Base-by-base conservation (phyloP, 1,284 basidiomycete genomes). In the Apiotrichum akiyoshidainum region DNA sequence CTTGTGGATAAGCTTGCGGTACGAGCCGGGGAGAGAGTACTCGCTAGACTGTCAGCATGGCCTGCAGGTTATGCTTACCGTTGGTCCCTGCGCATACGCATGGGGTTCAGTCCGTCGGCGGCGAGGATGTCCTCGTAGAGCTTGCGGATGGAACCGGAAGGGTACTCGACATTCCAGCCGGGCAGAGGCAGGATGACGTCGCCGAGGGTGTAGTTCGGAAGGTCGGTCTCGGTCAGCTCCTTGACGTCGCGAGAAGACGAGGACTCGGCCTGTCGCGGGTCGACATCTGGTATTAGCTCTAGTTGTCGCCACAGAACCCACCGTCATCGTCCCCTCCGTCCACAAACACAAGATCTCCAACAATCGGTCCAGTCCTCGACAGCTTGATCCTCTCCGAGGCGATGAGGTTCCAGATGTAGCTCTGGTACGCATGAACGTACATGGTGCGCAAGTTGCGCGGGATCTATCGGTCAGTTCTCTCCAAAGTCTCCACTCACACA, bases 381-480 rank as follows among this genome's bases (percentile, higher is more conserved):
- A 88, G 86, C 64, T 85, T 85, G 67, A 98, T 87, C 16, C 96
- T 86, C 75, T 95, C 92, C 14, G 93, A 96, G 22, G 93, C 90
- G 57, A 97, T 86, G 46, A 90, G 85, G 77, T 99, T 99, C 96
- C 95, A 99, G 34, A 99, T 87, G 70, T 98, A 99, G 17, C 92
- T 95, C 76, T 99, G 96, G 76, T 98, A 99, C 40, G 95, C 94
- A 77, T 99, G 96, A 49, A 98, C 86, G 72, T 99, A 99, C 91
- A 99, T 98, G 63, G 95, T 81, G 50, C 94, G 84, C 64, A 99
- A 83, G 71, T 94, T 96, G 56, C 88, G 84, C n/a, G 93, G 94
- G 63, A 97, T 96, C 92, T 95, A 14, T 5, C 5, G 48, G 55
- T 19, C 57, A 46, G 2, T 6, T 5, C 1, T 3, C 7, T 2